Conservation (phyloP, 495 filamentous ascomycete species). For the Lindgomyces ingoldianus region DNA sequence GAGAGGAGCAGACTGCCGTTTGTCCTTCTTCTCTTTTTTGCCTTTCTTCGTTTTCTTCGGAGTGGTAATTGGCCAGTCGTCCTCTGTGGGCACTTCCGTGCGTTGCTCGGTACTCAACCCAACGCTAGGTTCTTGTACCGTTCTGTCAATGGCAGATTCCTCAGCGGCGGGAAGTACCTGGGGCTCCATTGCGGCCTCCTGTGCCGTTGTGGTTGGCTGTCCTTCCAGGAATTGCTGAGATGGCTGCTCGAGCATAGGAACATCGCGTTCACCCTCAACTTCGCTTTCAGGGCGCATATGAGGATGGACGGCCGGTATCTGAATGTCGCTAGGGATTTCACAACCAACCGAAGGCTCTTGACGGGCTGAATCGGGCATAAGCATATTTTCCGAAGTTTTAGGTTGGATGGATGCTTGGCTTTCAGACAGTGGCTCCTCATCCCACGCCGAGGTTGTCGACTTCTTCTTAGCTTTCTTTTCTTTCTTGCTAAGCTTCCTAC, state of each 20-base stretch:
- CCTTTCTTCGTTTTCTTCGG: conserved; percentile 34
- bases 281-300: too few relatives aligned
- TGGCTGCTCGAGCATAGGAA: background rate
- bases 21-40: conserved; percentile 37
- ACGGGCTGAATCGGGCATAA: background rate
- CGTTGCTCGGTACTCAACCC: background rate
- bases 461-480: conserved; percentile 38
- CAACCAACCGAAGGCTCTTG: background rate
- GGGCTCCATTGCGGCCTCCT: too few relatives aligned
- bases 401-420: background rate
- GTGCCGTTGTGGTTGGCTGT: background rate
- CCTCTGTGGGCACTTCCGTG: conserved; percentile 4
- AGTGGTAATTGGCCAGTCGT: conserved; percentile 18
- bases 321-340: background rate
- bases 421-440: conserved; percentile 12
- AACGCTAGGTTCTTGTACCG: background rate
- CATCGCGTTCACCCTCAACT: background rate
- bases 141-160: background rate
- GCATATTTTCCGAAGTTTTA: background rate
- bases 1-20: conserved; percentile 5
- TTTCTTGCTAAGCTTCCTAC: conserved; percentile 29
- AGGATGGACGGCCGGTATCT: background rate
- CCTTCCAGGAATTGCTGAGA: background rate
- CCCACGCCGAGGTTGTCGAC: conserved; percentile 3
- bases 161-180: too few relatives aligned